A percentile compares a stretch with the other conserved stretches of the same genome.
Evolutionary conservation across 371 early-diverging fungal genomes (phyloP).

Genomic region (Mycotypha africana): DNA sequence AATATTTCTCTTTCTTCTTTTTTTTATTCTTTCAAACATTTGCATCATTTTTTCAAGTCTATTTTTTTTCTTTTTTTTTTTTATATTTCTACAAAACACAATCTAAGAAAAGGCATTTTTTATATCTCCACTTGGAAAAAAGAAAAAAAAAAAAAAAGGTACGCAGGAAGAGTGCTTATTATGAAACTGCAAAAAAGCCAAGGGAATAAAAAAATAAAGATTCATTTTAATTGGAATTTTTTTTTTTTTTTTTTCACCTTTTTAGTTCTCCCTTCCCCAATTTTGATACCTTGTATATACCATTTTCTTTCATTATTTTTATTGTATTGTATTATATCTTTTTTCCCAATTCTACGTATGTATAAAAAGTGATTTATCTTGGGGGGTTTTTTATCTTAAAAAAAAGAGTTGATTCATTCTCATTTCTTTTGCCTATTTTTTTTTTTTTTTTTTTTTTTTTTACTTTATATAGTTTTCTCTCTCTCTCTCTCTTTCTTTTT

Average conservation of each 20-base stretch:
- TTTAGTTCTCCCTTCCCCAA: background rate
- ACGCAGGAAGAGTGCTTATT: no score
- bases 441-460: background rate
- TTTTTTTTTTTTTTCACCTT: background rate
- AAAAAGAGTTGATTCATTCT: no score
- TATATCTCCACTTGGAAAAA: no score
- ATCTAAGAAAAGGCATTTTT: background rate
- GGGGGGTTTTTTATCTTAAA: no score
- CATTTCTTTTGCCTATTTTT: background rate
- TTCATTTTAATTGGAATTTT: no score
- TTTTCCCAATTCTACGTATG: background rate
- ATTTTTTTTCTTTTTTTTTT: background rate
- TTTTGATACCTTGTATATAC: constrained; percentile 8
- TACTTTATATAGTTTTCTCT: no score
- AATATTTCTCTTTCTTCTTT: background rate
- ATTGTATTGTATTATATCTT: background rate
- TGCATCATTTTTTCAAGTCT: background rate
- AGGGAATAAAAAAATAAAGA: no score
- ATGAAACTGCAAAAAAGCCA: no score
- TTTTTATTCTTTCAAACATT: background rate
- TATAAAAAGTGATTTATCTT: no score
- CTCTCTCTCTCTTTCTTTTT: no score
- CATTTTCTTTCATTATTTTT: background rate
- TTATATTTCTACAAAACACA: background rate
- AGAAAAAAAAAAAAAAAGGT: no score